A percentile compares a stretch with the other conserved stretches of the same genome.
phyloP scores from a whole-genome alignment of 306 rosid genomes.

The Phaseolus lunatus region DNA sequence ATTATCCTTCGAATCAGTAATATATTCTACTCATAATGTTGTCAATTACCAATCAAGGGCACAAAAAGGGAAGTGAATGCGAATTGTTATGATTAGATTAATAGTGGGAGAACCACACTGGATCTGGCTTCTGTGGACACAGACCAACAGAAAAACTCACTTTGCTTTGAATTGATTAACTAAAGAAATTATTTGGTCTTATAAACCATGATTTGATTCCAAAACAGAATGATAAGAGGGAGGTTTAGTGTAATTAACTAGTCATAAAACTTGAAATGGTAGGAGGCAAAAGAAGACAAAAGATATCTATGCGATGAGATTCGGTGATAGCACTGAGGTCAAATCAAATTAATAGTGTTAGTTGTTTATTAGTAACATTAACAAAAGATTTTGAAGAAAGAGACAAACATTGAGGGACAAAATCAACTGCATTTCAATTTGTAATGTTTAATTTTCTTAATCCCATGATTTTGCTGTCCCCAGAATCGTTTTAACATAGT shows the following conservation, averaged over 20 bases:
- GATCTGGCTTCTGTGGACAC: conserved; percentile 12
- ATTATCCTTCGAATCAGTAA: conserved; percentile 20
- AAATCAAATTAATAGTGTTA: conserved; percentile 16
- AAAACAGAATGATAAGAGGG: not conserved
- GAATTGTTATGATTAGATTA: conserved; percentile 39
- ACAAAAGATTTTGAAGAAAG: conserved; percentile 27
- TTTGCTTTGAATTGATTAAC: conserved; percentile 35
- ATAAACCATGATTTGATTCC: conserved; percentile 20
- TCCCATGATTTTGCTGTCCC: conserved; percentile 59
- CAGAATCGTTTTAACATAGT: conserved; percentile 47
- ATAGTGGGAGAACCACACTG: conserved; percentile 21
- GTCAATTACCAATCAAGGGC: conserved; percentile 17
- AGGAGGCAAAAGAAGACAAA: conserved; percentile 10
- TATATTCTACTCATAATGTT: not conserved
- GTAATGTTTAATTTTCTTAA: conserved; percentile 49
- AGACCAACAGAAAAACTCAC: conserved; percentile 27
- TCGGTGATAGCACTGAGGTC: conserved; percentile 9
- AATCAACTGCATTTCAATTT: conserved; percentile 46
- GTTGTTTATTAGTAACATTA: conserved; percentile 36
- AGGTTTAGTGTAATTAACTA: conserved; percentile 2
- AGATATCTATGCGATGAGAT: conserved; percentile 27
- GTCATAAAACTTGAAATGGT: not conserved
- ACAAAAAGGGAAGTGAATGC: conserved; percentile 38
- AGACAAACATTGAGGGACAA: conserved; percentile 45
- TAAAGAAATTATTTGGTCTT: conserved; percentile 1